Evolutionary conservation across 257 asterid species (phyloP), one percentile per base, ranked within the genome.

Genomic region (Anisodus tanguticus): DNA sequence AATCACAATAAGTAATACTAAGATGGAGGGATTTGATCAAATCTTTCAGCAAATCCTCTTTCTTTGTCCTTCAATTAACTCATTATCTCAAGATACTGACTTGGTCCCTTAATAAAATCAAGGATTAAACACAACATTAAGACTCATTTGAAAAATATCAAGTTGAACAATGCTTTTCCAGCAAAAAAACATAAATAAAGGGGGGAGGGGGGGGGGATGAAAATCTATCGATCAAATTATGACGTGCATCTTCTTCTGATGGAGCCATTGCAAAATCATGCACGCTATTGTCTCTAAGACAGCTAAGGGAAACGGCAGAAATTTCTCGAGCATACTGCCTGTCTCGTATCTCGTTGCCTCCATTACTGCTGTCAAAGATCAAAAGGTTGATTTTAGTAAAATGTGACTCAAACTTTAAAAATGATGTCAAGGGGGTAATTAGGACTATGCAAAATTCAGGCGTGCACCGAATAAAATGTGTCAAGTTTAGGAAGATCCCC

Each of bases 61-160:
- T 76, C 58, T 22, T 76, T 22, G 43, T 19, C 80, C 60, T 72
- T 72, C 80, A 72, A 72, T 10, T 49, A 11, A 72, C 80, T 72
- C 41, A 72, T 72, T 19, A 45, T 47, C 60, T 72, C 19, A 45
- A 47, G 80, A 72, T 41, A n/a, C 41, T 9, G 3, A 4, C 39
- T 1, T 19, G 6, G 80, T n/a, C 58, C 60, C 81, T 22, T 15
- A 7, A 76, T 22, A 76, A 47, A 51, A 76, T 51, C 8, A 12
- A 22, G 63, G 41, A 51, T 76, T 45, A 12, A 49, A 76, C 22
- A 51, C 49, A 74, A 76, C 63, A 51, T 13, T 0, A 9, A 22
- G 64, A 26, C 22, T 12, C 62, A 26, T 6, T 76, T 1, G 4
- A 3, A 74, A 49, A 41, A 70, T 3, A 39, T 39, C 15, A 70